Evolutionary conservation across 257 asterid genomes (phyloP).

Genomic region (Euphrasia confusa): DNA sequence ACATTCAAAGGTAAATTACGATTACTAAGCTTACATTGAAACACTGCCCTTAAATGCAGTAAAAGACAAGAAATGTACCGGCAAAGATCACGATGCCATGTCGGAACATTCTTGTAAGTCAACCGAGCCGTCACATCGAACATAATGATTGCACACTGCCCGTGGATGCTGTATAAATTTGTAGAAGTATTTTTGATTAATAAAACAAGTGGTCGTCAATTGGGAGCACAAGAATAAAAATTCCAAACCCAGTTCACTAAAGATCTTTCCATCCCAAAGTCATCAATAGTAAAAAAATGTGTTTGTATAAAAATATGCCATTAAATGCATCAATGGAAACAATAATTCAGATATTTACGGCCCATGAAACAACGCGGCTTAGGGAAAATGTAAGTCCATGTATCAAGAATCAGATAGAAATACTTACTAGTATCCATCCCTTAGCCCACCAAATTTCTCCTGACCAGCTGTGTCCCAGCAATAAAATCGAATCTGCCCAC

Average conservation of each 20-base stretch:
- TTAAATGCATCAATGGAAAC: background rate
- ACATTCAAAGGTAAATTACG: background rate
- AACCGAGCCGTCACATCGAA: slow-evolving; percentile 85
- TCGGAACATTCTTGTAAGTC: slow-evolving; percentile 87
- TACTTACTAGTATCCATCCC: slow-evolving; percentile 93
- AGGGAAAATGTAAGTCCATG: background rate
- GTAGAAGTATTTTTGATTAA: background rate
- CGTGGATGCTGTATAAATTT: slow-evolving; percentile 64
- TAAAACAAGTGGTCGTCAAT: background rate
- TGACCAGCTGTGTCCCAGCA: slow-evolving; percentile 98
- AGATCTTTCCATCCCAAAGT: too few species aligned
- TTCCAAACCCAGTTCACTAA: too few species aligned
- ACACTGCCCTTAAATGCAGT: background rate
- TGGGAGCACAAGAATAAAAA: too few species aligned
- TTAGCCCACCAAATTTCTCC: slow-evolving; percentile 85
- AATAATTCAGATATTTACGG: background rate
- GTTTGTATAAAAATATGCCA: background rate
- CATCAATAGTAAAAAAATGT: background rate
- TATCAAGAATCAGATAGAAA: background rate
- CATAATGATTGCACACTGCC: slow-evolving; percentile 91
- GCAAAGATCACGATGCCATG: slow-evolving; percentile 98
- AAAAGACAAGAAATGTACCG: slow-evolving; percentile 33
- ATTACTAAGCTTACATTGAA: background rate
- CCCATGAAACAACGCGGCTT: background rate
- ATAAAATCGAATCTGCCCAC: slow-evolving; percentile 72